Percentiles rank a stretch among this genome's conserved stretches.
These are phyloP conservation scores for Aureobasidium uvarum DNA, from an alignment of 2,329 filamentous ascomycete genomes.

Conservation along the genomic window DNA sequence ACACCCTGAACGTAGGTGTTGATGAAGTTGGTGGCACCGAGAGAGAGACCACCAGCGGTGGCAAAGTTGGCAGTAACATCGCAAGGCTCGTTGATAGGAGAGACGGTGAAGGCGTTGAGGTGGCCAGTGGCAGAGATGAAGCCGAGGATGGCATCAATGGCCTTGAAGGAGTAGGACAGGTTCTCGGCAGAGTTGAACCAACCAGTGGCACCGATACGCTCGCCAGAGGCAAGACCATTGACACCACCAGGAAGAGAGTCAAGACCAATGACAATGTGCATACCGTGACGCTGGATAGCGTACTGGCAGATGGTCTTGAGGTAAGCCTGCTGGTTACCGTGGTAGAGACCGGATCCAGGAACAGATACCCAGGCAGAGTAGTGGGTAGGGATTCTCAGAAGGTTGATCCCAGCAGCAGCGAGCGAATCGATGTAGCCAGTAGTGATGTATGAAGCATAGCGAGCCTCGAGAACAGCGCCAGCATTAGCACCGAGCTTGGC, in stretches of 20 bases:
- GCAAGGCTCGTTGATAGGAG: constrained; percentile 28
- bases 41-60: constrained; percentile 36
- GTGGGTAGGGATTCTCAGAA: constrained; percentile 27
- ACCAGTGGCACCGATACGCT: constrained; percentile 34
- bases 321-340: constrained; percentile 26
- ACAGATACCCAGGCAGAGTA: constrained; percentile 28
- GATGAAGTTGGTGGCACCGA: constrained; percentile 37
- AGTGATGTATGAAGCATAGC: constrained; percentile 36
- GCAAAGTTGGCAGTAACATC: constrained; percentile 33
- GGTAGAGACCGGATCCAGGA: constrained; percentile 26
- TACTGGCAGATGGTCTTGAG: constrained; percentile 32
- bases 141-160: constrained; percentile 26
- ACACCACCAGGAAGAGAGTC: constrained; percentile 40
- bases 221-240: constrained; percentile 35
- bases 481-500: constrained; percentile 35
- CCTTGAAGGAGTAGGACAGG: constrained; percentile 36
- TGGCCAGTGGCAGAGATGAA: constrained; percentile 27
- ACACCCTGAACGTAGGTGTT: constrained; percentile 39
- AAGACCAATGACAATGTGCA: constrained; percentile 41
- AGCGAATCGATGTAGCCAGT: constrained; percentile 26
- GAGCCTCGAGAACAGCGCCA: constrained; percentile 35
- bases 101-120: constrained; percentile 26
- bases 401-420: constrained; percentile 25
- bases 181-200: constrained; percentile 35
- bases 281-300: constrained; percentile 39